A percentile compares a stretch with the other conserved stretches of the same genome.
Conservation (phyloP, 768 basidiomycete genomes). For the Hemileccinum impolitum region DNA sequence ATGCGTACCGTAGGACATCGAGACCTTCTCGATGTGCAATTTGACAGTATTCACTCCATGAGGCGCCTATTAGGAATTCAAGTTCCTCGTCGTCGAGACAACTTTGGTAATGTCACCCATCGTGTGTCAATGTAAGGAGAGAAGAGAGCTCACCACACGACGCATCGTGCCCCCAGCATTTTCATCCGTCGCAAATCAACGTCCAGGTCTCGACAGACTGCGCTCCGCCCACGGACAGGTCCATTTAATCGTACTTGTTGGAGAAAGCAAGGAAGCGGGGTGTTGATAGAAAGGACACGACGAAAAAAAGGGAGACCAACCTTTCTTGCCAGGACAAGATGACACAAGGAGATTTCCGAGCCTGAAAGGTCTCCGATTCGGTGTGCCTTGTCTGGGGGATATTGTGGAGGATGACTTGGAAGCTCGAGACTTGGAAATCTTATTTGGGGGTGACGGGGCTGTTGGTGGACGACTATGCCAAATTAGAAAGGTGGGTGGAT, state of each 20-base stretch:
- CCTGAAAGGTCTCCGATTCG: conserved; percentile 22
- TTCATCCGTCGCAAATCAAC: conserved; percentile 74
- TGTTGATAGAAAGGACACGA: not conserved
- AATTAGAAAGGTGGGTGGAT: not conserved
- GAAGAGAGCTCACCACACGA: conserved; percentile 61
- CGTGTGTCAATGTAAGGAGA: not conserved
- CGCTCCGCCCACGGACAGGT: conserved; percentile 72
- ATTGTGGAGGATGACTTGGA: conserved; percentile 7
- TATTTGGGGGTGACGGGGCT: conserved; percentile 15
- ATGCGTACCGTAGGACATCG: conserved; percentile 69
- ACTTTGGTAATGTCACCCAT: conserved; percentile 35
- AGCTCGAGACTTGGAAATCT: conserved; percentile 10
- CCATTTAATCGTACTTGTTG: conserved; percentile 64
- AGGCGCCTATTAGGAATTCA: conserved; percentile 70
- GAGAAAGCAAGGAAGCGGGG: not conserved
- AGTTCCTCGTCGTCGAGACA: conserved; percentile 87
- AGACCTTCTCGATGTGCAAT: conserved; percentile 63
- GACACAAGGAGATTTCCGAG: conserved; percentile 88
- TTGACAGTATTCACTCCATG: conserved; percentile 74
- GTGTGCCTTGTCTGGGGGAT: conserved; percentile 4
- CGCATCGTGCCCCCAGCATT: conserved; percentile 68
- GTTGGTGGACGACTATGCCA: conserved; percentile 16
- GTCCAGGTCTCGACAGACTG: conserved; percentile 80
- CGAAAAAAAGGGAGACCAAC: conserved; percentile 32
- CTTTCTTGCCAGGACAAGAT: conserved; percentile 95